Conservation (phyloP, 768 basidiomycete genomes). For the Rhizopogon rudus region DNA sequence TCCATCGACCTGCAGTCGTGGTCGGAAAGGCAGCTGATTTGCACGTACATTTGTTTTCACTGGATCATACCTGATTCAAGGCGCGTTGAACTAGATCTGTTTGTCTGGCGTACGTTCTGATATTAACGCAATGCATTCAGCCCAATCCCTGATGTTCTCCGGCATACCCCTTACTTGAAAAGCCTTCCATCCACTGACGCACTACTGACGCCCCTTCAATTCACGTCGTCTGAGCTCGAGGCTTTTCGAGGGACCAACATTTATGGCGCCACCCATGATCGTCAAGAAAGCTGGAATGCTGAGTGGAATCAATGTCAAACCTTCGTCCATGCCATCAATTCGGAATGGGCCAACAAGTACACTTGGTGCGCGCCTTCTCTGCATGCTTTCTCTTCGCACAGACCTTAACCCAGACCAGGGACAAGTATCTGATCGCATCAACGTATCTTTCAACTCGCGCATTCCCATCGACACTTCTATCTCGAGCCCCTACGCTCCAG, state of each 20-base stretch:
- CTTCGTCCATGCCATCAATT: slow-evolving; percentile 31
- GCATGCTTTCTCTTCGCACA: neutral
- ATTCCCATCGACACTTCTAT: slow-evolving; percentile 82
- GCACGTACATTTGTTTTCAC: slow-evolving; percentile 63
- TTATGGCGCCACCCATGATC: slow-evolving; percentile 68
- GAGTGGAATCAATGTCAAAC: slow-evolving; percentile 58
- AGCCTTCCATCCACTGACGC: slow-evolving; percentile 54
- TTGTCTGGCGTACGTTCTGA: slow-evolving; percentile 2
- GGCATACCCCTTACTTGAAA: slow-evolving; percentile 60
- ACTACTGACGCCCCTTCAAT: slow-evolving; percentile 73
- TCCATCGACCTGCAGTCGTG: slow-evolving; percentile 29
- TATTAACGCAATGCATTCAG: slow-evolving; percentile 5
- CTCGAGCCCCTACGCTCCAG: slow-evolving; percentile 46
- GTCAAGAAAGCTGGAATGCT: slow-evolving; percentile 50
- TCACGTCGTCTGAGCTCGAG: slow-evolving; percentile 55
- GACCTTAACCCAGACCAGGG: slow-evolving; percentile 39
- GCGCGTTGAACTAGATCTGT: slow-evolving; percentile 10
- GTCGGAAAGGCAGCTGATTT: slow-evolving; percentile 65
- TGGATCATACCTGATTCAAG: slow-evolving; percentile 42
- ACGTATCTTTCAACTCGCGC: slow-evolving; percentile 85
- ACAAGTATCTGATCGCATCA: slow-evolving; percentile 61
- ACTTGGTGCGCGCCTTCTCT: slow-evolving; percentile 53
- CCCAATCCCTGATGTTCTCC: slow-evolving; percentile 2
- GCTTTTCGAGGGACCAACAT: slow-evolving; percentile 77
- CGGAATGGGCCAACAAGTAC: slow-evolving; percentile 43